phyloP scores from a whole-genome alignment of 129 eudicot genomes.

The Centrapalus pauciflorus region DNA sequence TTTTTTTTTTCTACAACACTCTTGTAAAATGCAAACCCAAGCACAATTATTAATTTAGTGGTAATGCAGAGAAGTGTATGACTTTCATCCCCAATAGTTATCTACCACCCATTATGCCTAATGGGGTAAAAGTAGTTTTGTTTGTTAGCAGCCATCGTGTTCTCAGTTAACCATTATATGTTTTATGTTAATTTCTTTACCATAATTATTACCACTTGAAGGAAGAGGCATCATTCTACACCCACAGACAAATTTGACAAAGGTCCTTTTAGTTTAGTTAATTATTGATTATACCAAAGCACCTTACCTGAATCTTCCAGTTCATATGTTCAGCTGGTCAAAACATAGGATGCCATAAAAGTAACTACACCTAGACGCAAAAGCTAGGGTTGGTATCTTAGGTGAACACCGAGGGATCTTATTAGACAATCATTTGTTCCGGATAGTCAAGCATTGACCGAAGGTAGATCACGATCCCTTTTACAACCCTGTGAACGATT shows the following conservation, averaged over 20 bases:
- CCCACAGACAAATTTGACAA: slow-evolving; percentile 56
- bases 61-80: slow-evolving; percentile 14
- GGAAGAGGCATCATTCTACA: slow-evolving; percentile 88
- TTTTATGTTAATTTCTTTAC: slow-evolving; percentile 16
- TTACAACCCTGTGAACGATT: slow-evolving; percentile 88
- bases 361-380: slow-evolving; percentile 76
- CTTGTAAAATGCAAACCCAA: too few relatives aligned
- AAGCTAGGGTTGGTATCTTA: slow-evolving; percentile 93
- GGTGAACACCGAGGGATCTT: slow-evolving; percentile 95
- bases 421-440: slow-evolving; percentile 68
- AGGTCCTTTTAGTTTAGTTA: slow-evolving; percentile 39
- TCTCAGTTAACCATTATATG: not conserved
- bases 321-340: slow-evolving; percentile 56
- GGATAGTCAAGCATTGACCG: slow-evolving; percentile 85
- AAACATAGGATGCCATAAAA: slow-evolving; percentile 78
- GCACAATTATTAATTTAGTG: too few relatives aligned
- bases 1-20: too few relatives aligned
- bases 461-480: slow-evolving; percentile 89
- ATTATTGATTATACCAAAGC: not conserved
- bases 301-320: not conserved
- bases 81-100: slow-evolving; percentile 15
- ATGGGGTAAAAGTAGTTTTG: slow-evolving; percentile 4
- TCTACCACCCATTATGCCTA: slow-evolving; percentile 11
- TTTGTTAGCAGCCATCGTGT: slow-evolving; percentile 23
- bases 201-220: slow-evolving; percentile 10